Evolutionary conservation across 495 filamentous ascomycete species (phyloP).

Genomic region (Penicillium waksmanii): DNA sequence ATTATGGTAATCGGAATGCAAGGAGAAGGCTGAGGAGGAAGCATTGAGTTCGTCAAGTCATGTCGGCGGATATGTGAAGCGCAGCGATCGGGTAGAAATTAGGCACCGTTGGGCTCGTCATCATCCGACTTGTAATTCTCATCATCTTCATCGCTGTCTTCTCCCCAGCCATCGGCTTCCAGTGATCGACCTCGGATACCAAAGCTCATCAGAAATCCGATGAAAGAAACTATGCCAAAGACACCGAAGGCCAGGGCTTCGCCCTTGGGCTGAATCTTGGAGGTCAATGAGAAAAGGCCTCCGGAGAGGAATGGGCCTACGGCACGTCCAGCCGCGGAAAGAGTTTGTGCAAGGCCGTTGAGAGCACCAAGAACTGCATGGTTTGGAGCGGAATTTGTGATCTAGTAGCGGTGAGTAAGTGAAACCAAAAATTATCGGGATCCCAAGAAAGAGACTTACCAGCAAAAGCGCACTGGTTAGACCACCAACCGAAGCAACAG

Average conservation of each 20-base stretch:
- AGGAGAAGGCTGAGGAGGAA: neutral
- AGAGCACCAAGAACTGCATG: slow-evolving; percentile 85
- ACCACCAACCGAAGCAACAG: slow-evolving; percentile 83
- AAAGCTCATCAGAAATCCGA: slow-evolving; percentile 77
- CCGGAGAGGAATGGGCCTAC: slow-evolving; percentile 88
- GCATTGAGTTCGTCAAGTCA: slow-evolving; percentile 3
- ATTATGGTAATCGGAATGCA: neutral
- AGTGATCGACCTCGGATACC: slow-evolving; percentile 64
- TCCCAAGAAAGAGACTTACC: slow-evolving; percentile 49
- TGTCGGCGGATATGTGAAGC: neutral
- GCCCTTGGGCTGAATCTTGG: slow-evolving; percentile 73
- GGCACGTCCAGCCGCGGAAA: slow-evolving; percentile 88
- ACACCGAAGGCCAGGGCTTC: slow-evolving; percentile 82
- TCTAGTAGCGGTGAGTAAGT: slow-evolving; percentile 49
- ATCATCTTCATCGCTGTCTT: slow-evolving; percentile 53
- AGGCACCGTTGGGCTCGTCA: slow-evolving; percentile 36
- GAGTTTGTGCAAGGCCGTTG: slow-evolving; percentile 91
- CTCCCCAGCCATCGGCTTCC: slow-evolving; percentile 64
- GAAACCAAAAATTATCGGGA: neutral
- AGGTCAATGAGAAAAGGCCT: slow-evolving; percentile 75
- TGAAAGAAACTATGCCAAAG: slow-evolving; percentile 75
- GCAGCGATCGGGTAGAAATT: slow-evolving; percentile 1
- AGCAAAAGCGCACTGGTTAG: slow-evolving; percentile 87
- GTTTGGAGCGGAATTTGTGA: slow-evolving; percentile 90
- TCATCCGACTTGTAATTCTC: slow-evolving; percentile 54